Conservation (phyloP, 352 stramenopile species). For the Phytopythium chamaehyphon region DNA sequence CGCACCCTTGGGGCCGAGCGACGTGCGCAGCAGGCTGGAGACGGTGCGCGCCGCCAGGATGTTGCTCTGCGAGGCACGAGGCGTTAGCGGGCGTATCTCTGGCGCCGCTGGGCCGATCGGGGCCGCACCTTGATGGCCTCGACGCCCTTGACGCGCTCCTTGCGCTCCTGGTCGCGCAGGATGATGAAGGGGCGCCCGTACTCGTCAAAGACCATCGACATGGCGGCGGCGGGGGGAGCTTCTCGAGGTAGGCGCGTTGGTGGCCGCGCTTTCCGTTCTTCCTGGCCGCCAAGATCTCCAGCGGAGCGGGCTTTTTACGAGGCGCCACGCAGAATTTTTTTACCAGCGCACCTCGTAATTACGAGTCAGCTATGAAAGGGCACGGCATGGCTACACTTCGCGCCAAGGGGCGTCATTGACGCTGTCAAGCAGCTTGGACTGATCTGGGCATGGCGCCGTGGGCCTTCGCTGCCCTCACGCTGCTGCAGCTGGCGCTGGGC, state of each 20-base stretch:
- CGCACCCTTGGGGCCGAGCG: constrained; percentile 95
- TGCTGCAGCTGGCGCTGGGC: constrained; percentile 2
- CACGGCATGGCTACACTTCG: too few species aligned
- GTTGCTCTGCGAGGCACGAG: constrained; percentile 97
- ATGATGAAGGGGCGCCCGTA: constrained; percentile 99
- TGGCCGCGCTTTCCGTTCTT: constrained; percentile 10
- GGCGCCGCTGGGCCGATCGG: too few species aligned
- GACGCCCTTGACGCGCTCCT: constrained; percentile 97
- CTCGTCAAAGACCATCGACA: constrained; percentile 97
- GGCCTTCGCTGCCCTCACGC: not conserved
- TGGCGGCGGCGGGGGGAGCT: constrained; percentile 39
- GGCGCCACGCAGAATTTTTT: not conserved
- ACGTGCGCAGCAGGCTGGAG: constrained; percentile 96
- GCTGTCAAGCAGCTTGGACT: too few species aligned
- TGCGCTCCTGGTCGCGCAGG: constrained; percentile 98
- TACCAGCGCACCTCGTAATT: constrained; percentile 2
- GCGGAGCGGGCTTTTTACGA: constrained; percentile 8
- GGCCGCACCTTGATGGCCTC: constrained; percentile 94
- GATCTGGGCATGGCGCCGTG: too few species aligned
- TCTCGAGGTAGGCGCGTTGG: not conserved
- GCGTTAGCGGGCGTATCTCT: too few species aligned
- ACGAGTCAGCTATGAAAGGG: not conserved
- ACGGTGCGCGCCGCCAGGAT: constrained; percentile 98
- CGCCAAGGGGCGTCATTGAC: too few species aligned
- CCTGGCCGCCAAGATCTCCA: constrained; percentile 14